A percentile compares a stretch with the other conserved stretches of the same genome.
These are phyloP conservation scores for Endoconidiophora polonica DNA, from an alignment of 2,329 filamentous ascomycete genomes.

Conservation along the genomic window DNA sequence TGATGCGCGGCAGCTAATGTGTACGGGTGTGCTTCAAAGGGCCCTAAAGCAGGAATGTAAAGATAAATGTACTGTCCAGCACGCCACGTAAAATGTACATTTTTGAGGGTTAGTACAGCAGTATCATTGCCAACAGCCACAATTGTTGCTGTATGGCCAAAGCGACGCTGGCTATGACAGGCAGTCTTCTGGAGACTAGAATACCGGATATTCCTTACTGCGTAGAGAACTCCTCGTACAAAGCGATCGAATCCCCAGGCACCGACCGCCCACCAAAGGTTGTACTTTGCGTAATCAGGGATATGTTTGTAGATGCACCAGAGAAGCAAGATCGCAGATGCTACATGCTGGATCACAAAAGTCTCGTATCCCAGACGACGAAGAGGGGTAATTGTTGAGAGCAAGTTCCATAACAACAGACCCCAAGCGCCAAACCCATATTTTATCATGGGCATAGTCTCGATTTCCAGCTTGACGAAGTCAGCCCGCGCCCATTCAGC, in stretches of 20 bases:
- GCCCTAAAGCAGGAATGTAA: conserved; percentile 38
- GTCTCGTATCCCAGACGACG: conserved; percentile 51
- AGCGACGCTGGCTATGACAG: conserved; percentile 29
- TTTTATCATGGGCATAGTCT: conserved; percentile 46
- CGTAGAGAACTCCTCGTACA: conserved; percentile 30
- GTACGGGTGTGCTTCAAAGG: conserved; percentile 42
- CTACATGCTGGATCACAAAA: conserved; percentile 51
- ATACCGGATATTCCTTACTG: conserved; percentile 36
- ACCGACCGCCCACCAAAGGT: conserved; percentile 49
- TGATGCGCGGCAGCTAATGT: conserved; percentile 42
- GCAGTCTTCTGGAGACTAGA: conserved; percentile 18
- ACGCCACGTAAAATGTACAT: conserved; percentile 41
- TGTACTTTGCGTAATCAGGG: conserved; percentile 39
- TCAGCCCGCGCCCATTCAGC: conserved; percentile 43
- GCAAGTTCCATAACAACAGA: conserved; percentile 46
- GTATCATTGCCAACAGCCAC: conserved; percentile 32
- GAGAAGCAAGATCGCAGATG: conserved; percentile 43
- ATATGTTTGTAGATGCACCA: conserved; percentile 48
- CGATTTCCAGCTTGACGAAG: conserved; percentile 40
- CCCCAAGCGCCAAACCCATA: conserved; percentile 53
- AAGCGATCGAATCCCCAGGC: conserved; percentile 45
- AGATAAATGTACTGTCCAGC: conserved; percentile 45
- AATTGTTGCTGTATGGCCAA: conserved; percentile 37
- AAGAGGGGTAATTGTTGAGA: conserved; percentile 46
- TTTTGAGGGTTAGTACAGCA: conserved; percentile 42